Evolutionary conservation across 495 filamentous ascomycete species (phyloP).

Genomic region (Cercophora newfieldiana): DNA sequence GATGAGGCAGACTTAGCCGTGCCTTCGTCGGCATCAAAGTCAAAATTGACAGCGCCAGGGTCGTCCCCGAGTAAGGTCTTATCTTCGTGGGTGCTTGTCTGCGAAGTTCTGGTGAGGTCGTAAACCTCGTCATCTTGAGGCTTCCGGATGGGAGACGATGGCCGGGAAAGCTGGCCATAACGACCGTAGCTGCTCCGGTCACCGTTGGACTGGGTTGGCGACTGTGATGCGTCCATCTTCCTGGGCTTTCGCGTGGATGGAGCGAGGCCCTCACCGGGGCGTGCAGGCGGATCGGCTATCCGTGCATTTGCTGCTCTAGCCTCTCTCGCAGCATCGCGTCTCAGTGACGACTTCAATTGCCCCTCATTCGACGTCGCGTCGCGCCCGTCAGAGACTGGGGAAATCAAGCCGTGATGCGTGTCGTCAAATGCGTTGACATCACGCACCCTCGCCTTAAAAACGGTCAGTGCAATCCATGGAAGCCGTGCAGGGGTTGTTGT

Average conservation of each 20-base stretch:
- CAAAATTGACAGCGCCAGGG: slow-evolving; percentile 39
- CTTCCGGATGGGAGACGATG: slow-evolving; percentile 16
- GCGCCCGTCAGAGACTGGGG: not conserved
- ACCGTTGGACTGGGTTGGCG: slow-evolving; percentile 46
- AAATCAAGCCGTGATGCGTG: not conserved
- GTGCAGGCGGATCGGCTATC: slow-evolving; percentile 6
- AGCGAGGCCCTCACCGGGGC: slow-evolving; percentile 5
- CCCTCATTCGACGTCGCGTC: not conserved
- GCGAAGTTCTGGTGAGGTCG: not conserved
- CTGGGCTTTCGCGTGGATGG: not conserved
- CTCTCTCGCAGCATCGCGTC: not conserved
- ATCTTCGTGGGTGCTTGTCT: slow-evolving; percentile 25
- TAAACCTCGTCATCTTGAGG: not conserved
- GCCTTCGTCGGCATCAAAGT: slow-evolving; percentile 14
- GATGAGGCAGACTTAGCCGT: slow-evolving; percentile 17
- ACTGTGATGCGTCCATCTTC: slow-evolving; percentile 37
- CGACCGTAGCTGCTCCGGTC: slow-evolving; percentile 37
- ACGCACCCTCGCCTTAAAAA: slow-evolving; percentile 27
- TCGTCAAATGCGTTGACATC: slow-evolving; percentile 1
- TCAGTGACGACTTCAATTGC: not conserved
- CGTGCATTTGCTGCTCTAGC: slow-evolving; percentile 10
- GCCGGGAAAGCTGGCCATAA: slow-evolving; percentile 38
- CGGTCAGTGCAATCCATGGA: slow-evolving; percentile 33
- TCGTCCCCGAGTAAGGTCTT: slow-evolving; percentile 36
- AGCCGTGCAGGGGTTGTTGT: not conserved